These are phyloP conservation scores for Straminergon stramineum DNA, from an alignment of 225 moss, liverwort and hornwort species.

Conservation along the genomic window DNA sequence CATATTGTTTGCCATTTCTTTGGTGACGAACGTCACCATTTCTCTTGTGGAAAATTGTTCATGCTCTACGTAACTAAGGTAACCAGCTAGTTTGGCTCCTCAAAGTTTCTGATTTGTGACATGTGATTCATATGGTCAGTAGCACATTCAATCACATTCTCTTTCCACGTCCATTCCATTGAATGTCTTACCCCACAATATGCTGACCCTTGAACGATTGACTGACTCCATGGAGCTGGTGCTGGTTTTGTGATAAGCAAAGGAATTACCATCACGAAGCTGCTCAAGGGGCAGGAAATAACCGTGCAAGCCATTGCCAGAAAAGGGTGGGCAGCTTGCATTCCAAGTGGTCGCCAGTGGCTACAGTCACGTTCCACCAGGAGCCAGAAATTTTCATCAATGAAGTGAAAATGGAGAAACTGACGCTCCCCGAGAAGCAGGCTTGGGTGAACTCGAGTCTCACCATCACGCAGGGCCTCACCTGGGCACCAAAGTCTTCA, in stretches of 20 bases:
- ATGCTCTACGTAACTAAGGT: not conserved
- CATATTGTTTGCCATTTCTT: not conserved
- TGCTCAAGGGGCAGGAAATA: slow-evolving; percentile 60
- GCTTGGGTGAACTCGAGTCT: slow-evolving; percentile 61
- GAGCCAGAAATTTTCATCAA: slow-evolving; percentile 76
- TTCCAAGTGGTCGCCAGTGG: slow-evolving; percentile 71
- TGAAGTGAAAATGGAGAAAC: slow-evolving; percentile 42
- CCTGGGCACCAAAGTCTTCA: slow-evolving; percentile 51
- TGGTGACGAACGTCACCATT: too few species aligned
- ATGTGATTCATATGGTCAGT: not conserved
- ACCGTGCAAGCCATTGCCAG: slow-evolving; percentile 52
- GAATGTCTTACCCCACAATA: not conserved
- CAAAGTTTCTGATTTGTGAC: not conserved
- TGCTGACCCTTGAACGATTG: not conserved
- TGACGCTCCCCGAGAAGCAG: slow-evolving; percentile 50
- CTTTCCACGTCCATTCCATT: too few species aligned
- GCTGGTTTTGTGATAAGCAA: not conserved
- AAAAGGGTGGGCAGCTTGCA: slow-evolving; percentile 66
- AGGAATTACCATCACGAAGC: slow-evolving; percentile 54
- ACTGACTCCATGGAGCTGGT: not conserved
- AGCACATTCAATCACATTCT: not conserved
- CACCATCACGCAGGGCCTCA: not conserved
- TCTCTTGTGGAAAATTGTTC: not conserved
- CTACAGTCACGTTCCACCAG: slow-evolving; percentile 60
- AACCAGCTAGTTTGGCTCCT: not conserved